Conservation (phyloP, 768 basidiomycete genomes). For the Boletus vinaceobasis region DNA sequence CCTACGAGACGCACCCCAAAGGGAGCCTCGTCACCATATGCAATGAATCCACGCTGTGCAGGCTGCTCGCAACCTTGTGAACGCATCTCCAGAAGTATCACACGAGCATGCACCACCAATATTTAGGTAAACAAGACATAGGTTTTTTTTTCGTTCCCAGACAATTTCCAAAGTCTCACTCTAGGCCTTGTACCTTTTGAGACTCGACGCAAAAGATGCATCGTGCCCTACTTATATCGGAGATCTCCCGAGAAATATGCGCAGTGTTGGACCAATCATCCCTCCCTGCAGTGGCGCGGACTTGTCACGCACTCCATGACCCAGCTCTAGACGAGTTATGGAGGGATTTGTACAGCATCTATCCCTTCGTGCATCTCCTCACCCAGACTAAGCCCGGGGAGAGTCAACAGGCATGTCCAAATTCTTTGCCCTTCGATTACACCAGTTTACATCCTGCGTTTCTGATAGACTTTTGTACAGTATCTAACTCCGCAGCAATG, state of each 20-base stretch:
- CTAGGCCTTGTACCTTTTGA: neutral
- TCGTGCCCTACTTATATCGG: slow-evolving; percentile 23
- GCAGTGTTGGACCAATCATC: slow-evolving; percentile 5
- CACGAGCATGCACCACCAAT: neutral
- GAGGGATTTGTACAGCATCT: slow-evolving; percentile 19
- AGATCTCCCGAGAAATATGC: slow-evolving; percentile 19
- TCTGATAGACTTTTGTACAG: neutral
- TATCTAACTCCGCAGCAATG: slow-evolving; percentile 8
- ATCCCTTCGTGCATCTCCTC: slow-evolving; percentile 21
- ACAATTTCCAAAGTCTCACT: neutral
- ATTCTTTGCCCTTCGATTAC: neutral
- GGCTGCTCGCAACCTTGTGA: neutral
- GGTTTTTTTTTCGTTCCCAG: neutral
- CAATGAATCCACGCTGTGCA: neutral
- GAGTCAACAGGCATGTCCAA: slow-evolving; percentile 10
- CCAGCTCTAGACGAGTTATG: slow-evolving; percentile 26
- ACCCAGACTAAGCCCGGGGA: neutral
- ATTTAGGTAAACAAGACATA: slow-evolving; percentile 16
- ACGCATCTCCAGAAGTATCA: neutral
- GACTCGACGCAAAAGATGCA: slow-evolving; percentile 13
- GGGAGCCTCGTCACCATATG: neutral
- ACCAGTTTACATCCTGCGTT: neutral
- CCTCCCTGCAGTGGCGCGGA: slow-evolving; percentile 21
- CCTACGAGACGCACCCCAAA: no score
- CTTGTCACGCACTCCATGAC: slow-evolving; percentile 22